Conservation (phyloP, 1,139 yeast genomes). For the Yamadazyma spencermartinsiae region DNA sequence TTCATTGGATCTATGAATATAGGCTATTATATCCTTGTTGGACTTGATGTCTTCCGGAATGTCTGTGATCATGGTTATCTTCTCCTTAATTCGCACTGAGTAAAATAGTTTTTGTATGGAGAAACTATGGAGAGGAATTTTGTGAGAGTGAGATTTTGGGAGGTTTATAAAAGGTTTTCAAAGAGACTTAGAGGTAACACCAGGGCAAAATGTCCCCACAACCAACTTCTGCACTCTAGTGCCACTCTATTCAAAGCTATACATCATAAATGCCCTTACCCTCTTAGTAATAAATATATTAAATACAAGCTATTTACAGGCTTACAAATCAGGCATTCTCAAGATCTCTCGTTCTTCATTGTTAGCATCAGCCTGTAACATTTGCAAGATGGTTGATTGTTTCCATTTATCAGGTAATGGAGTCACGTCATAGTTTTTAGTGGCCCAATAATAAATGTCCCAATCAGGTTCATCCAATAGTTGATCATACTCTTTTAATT, state of each 20-base stretch:
- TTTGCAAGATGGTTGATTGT: conserved; percentile 58
- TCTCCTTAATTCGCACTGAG: background rate
- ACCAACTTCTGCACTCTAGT: too few species aligned
- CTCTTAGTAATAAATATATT: background rate
- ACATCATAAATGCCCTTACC: too few species aligned
- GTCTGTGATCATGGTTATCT: conserved; percentile 7
- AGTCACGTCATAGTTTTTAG: conserved; percentile 73
- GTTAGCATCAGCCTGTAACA: conserved; percentile 72
- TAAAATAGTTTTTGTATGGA: too few species aligned
- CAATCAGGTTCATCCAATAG: conserved; percentile 92
- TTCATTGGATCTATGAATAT: conserved; percentile 51
- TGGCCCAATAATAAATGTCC: conserved; percentile 99
- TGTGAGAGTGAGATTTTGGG: too few species aligned
- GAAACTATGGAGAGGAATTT: too few species aligned
- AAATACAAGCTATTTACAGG: conserved; percentile 4
- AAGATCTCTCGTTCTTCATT: conserved; percentile 72
- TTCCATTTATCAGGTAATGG: conserved; percentile 89
- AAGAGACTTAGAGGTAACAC: too few species aligned
- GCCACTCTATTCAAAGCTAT: too few species aligned
- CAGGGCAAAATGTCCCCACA: too few species aligned
- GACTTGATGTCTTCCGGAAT: conserved; percentile 15
- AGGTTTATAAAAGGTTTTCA: too few species aligned
- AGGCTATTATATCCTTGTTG: conserved; percentile 35
- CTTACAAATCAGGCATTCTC: conserved; percentile 73
- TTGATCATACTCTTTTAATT: conserved; percentile 82